Conservation (phyloP, 2,329 filamentous ascomycete genomes). For the Albophoma yamanashiensis region DNA sequence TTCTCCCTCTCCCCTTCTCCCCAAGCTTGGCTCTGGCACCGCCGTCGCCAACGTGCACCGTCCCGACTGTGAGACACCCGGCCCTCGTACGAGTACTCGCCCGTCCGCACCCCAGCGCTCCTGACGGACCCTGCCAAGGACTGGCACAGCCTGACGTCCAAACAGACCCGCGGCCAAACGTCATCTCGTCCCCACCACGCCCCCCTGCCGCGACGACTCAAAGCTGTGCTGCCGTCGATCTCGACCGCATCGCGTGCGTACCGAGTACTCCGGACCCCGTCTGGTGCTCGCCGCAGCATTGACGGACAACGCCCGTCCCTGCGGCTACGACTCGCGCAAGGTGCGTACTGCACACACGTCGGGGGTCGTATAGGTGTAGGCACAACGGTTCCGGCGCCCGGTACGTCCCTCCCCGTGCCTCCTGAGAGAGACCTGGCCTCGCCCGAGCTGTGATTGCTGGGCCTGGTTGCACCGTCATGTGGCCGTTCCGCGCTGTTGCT, state of each 20-base stretch:
- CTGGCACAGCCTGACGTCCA: background rate
- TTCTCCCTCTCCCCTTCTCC: background rate
- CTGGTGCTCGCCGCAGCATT: no score
- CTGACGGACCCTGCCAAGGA: background rate
- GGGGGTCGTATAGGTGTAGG: background rate
- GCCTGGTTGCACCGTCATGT: background rate
- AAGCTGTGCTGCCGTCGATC: background rate
- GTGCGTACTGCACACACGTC: background rate
- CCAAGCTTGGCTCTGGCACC: background rate
- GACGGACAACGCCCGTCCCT: background rate
- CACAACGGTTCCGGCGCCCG: background rate
- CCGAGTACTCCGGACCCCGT: background rate
- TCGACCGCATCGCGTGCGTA: background rate
- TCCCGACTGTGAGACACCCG: background rate
- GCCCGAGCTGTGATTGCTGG: background rate
- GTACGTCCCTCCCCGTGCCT: background rate
- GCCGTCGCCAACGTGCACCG: background rate
- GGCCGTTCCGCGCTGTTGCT: background rate
- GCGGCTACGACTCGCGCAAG: background rate
- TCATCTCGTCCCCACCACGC: conserved; percentile 7
- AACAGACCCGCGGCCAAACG: conserved; percentile 3
- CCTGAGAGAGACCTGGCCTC: background rate
- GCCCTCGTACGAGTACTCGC: background rate
- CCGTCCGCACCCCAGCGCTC: no score
- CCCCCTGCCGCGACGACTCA: background rate